phyloP scores from a whole-genome alignment of 169 alveolate genomes.

The Eimeria mitis region DNA sequence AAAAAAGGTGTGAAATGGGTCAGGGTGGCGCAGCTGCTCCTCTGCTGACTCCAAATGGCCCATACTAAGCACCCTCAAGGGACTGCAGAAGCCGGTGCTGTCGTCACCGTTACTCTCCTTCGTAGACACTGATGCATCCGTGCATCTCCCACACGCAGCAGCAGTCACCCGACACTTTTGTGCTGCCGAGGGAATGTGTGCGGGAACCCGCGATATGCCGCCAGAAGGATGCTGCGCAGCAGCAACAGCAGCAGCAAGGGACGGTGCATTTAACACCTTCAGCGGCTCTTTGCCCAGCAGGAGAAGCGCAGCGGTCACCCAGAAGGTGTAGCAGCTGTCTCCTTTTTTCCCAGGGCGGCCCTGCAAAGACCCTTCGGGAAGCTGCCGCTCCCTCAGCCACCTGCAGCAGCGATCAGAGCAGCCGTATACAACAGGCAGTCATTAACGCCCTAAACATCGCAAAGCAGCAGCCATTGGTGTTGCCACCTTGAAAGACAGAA shows the following conservation, averaged over 20 bases:
- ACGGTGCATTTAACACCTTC: not conserved
- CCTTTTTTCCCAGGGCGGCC: slow-evolving; percentile 86
- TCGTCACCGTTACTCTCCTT: not conserved
- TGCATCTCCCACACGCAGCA: not conserved
- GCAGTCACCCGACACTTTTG: not conserved
- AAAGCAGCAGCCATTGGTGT: not conserved
- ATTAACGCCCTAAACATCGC: not conserved
- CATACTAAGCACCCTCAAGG: slow-evolving; percentile 21
- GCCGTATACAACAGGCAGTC: slow-evolving; percentile 28
- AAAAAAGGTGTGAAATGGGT: slow-evolving; percentile 87
- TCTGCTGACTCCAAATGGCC: slow-evolving; percentile 42
- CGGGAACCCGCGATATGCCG: slow-evolving; percentile 74
- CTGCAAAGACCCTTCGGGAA: slow-evolving; percentile 78
- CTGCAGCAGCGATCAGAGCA: slow-evolving; percentile 80
- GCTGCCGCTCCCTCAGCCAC: slow-evolving; percentile 81
- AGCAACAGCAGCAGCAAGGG: slow-evolving; percentile 17
- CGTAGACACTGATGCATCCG: not conserved
- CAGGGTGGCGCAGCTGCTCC: slow-evolving; percentile 75
- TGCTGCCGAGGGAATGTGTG: not conserved
- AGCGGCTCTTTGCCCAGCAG: slow-evolving; percentile 73
- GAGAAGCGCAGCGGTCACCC: slow-evolving; percentile 85
- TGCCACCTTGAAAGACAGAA: not conserved
- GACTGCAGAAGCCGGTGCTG: slow-evolving; percentile 23
- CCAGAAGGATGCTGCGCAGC: slow-evolving; percentile 71
- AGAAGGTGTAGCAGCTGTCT: slow-evolving; percentile 86